Conservation (phyloP, 2,329 filamentous ascomycete species). For the Biscogniauxia sp. region DNA sequence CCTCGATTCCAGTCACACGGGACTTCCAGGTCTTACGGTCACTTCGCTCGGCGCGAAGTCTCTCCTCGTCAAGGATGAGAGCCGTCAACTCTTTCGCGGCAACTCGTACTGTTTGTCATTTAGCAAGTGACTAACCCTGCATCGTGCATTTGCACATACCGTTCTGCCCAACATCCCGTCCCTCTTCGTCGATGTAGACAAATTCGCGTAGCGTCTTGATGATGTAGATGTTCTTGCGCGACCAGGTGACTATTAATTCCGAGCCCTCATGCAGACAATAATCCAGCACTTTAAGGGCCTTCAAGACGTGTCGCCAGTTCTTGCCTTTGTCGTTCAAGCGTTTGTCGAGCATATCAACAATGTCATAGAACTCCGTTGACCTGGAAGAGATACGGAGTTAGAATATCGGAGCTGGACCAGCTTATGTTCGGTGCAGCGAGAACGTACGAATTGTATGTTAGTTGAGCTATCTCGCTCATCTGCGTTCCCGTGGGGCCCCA, state of each 20-base stretch:
- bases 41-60: conserved; percentile 82
- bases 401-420: conserved; percentile 5
- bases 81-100: conserved; percentile 95
- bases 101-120: conserved; percentile 69
- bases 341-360: conserved; percentile 99
- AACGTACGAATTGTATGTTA: conserved; percentile 94
- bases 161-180: conserved; percentile 92
- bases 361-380: conserved; percentile 97
- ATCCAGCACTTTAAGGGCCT: conserved; percentile 95
- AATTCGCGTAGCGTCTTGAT: conserved; percentile 98
- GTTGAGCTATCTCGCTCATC: conserved; percentile 97
- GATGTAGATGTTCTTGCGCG: conserved; percentile 95
- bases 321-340: conserved; percentile 98
- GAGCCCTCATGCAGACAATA: conserved; percentile 98
- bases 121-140: conserved; percentile 25
- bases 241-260: conserved; percentile 95
- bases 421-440: conserved; percentile 4
- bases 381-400: conserved; percentile 44
- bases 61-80: conserved; percentile 89
- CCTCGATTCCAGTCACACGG: conserved; percentile 88
- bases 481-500: conserved; percentile 98
- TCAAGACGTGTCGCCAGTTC: conserved; percentile 98
- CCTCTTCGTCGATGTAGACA: conserved; percentile 93
- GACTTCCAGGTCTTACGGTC: conserved; percentile 97
- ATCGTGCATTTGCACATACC: conserved; percentile 55